phyloP scores from a whole-genome alignment of 345 rosid species.

The Eucalyptus marginata region DNA sequence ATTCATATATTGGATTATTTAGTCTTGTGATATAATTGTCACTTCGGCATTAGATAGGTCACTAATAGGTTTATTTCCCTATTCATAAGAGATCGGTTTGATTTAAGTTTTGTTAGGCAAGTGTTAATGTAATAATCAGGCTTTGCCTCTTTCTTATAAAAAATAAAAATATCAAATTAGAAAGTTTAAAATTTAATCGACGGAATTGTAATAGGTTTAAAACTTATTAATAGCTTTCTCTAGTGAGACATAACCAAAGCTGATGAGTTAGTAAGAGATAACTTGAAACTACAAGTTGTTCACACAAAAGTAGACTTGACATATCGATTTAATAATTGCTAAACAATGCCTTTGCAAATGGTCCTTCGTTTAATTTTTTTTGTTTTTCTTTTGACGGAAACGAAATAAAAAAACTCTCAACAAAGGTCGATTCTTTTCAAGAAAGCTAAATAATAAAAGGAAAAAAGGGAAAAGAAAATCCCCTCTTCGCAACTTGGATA shows the following conservation, averaged over 20 bases:
- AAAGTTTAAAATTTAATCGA: fast-evolving
- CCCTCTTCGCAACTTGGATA: not conserved
- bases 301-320: no score
- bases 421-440: no score
- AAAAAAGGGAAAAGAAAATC: not conserved
- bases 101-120: not conserved
- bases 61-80: not conserved
- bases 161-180: no score
- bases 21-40: not conserved
- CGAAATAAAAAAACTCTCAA: no score
- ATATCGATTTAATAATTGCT: no score
- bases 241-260: not conserved
- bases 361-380: no score
- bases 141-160: not conserved
- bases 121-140: not conserved
- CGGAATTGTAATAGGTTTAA: fast-evolving
- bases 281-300: no score
- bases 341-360: no score
- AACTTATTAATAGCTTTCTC: not conserved
- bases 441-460: no score
- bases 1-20: not conserved
- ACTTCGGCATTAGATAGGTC: not conserved
- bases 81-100: no score
- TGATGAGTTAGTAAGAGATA: no score
- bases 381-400: no score